phyloP scores from a whole-genome alignment of 345 rosid genomes.

The Arabidopsis suecica region DNA sequence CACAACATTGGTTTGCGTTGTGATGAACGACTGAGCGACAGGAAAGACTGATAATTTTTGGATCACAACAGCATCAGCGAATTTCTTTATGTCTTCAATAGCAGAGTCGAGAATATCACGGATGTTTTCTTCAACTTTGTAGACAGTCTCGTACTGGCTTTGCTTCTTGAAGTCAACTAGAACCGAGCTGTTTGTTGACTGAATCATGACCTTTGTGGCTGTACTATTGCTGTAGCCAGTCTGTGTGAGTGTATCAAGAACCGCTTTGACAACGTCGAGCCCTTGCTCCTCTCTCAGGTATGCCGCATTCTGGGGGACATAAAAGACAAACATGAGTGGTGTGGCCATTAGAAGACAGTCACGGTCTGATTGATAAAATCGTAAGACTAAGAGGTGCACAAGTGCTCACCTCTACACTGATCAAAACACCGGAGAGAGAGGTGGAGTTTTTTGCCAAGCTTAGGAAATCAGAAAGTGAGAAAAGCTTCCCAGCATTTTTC shows the following conservation, averaged over 20 bases:
- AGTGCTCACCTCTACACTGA: conserved; percentile 80
- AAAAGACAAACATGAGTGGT: conserved; percentile 4
- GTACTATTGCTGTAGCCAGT: conserved; percentile 65
- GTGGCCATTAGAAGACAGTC: conserved; percentile 22
- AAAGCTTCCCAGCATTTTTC: conserved; percentile 55
- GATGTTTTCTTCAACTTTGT: conserved; percentile 67
- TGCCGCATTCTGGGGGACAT: conserved; percentile 61
- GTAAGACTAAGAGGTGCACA: conserved; percentile 6
- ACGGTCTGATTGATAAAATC: background rate
- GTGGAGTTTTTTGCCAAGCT: conserved; percentile 61
- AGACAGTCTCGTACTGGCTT: conserved; percentile 61
- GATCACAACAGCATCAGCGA: conserved; percentile 72
- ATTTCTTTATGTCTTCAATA: conserved; percentile 61
- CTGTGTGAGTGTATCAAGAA: conserved; percentile 59
- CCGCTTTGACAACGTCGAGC: conserved; percentile 58
- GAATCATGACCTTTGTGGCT: conserved; percentile 71
- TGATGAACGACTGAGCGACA: conserved; percentile 31
- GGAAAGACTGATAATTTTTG: conserved; percentile 64
- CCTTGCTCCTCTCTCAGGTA: conserved; percentile 68
- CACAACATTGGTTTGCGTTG: conserved; percentile 52
- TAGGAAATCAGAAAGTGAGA: conserved; percentile 66
- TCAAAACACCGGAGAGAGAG: conserved; percentile 78
- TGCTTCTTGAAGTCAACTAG: conserved; percentile 61
- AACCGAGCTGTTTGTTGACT: conserved; percentile 80
- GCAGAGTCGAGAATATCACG: conserved; percentile 58